A percentile compares a stretch with the other conserved stretches of the same genome.
phyloP scores from a whole-genome alignment of 129 eudicot genomes.

The Flaveria robusta region DNA sequence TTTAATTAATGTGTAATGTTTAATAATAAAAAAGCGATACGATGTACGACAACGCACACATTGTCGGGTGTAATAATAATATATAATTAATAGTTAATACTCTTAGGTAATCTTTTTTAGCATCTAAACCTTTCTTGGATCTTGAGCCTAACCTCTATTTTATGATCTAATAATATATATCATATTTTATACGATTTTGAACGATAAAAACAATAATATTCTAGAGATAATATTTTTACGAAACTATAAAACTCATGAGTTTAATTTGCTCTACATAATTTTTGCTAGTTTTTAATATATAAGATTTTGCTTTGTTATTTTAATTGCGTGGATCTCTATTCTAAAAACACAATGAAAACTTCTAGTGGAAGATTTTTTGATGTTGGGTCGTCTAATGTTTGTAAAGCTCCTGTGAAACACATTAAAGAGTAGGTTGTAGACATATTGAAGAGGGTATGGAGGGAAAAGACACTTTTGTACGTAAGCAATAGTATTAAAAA shows the following conservation, averaged over 20 bases:
- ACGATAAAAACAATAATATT: background rate
- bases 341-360: no score
- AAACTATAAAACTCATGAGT: background rate
- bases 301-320: no score
- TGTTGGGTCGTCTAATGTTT: no score
- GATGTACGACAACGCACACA: background rate
- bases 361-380: no score
- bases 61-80: conserved; percentile 2
- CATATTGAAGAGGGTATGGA: no score
- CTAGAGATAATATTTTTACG: background rate
- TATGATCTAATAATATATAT: background rate
- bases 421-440: no score
- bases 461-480: no score
- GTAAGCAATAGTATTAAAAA: no score
- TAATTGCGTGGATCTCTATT: no score
- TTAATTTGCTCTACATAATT: background rate
- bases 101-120: background rate
- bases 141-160: conserved; percentile 19
- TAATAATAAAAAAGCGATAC: background rate
- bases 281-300: no score
- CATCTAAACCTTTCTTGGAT: conserved; percentile 37
- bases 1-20: background rate
- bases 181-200: background rate
- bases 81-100: background rate
- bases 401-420: no score